Conservation (phyloP, 306 rosid species). For the Vigna hirtella region DNA sequence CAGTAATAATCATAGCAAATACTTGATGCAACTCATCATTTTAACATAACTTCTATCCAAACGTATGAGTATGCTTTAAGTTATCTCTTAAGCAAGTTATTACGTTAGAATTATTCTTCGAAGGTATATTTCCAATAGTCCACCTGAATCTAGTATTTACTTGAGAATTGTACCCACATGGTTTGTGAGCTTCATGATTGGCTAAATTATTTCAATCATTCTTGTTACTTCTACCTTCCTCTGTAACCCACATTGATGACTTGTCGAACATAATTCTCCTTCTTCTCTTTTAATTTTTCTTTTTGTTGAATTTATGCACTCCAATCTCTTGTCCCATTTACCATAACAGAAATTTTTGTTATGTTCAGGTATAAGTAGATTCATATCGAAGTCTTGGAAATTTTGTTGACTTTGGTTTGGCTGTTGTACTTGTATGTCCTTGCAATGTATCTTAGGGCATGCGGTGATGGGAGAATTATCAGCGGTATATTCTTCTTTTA, state of each 20-base stretch:
- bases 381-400: not conserved
- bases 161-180: slow-evolving; percentile 9
- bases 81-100: slow-evolving; percentile 16
- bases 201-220: slow-evolving; percentile 10
- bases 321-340: not conserved
- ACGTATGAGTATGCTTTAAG: slow-evolving; percentile 23
- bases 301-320: not conserved
- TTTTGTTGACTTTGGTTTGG: not conserved
- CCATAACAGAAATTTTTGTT: not conserved
- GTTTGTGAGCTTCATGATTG: not conserved
- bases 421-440: slow-evolving; percentile 4
- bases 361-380: slow-evolving; percentile 6
- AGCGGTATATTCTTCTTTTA: too few species aligned
- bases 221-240: slow-evolving; percentile 10
- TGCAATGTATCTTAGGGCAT: not conserved
- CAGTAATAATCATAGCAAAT: slow-evolving; percentile 27
- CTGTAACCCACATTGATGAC: not conserved
- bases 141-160: slow-evolving; percentile 9
- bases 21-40: slow-evolving; percentile 27
- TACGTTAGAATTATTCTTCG: not conserved
- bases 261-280: slow-evolving; percentile 16
- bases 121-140: slow-evolving; percentile 1
- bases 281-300: not conserved
- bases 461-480: not conserved
- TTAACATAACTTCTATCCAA: not conserved